phyloP scores from a whole-genome alignment of 2,329 filamentous ascomycete genomes.

The Sporothrix dimorphospora region DNA sequence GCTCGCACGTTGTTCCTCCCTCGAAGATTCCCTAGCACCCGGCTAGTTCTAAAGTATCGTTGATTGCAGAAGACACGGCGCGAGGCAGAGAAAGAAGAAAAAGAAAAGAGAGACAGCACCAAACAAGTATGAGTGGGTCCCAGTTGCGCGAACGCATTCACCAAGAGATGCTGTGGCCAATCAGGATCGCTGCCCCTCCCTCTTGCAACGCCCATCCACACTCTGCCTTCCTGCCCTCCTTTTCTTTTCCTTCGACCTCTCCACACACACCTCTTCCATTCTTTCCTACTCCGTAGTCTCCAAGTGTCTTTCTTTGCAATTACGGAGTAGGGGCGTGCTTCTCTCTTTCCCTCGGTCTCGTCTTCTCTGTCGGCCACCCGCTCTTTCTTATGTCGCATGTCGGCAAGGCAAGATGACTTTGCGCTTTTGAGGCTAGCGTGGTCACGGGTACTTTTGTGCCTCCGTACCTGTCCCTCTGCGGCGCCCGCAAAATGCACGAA shows the following conservation, averaged over 20 bases:
- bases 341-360: neutral
- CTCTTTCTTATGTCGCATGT: no score
- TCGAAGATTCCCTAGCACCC: neutral
- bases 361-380: neutral
- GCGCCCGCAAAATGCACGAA: neutral
- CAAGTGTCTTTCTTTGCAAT: constrained; percentile 17
- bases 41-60: neutral
- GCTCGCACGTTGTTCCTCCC: neutral
- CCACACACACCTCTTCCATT: constrained; percentile 24
- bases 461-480: neutral
- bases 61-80: neutral
- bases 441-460: neutral
- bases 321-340: neutral
- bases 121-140: constrained; percentile 14
- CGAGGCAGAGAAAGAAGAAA: constrained; percentile 1
- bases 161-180: constrained; percentile 16
- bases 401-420: neutral
- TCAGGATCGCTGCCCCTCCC: constrained; percentile 13
- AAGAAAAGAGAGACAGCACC: constrained; percentile 20
- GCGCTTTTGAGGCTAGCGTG: neutral
- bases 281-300: constrained; percentile 9
- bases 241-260: constrained; percentile 9
- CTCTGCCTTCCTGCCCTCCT: constrained; percentile 14
- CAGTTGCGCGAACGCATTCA: constrained; percentile 11
- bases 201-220: constrained; percentile 22